Evolutionary conservation across 208 protist species (phyloP).

Genomic region (Acanthamoeba polyphaga): DNA sequence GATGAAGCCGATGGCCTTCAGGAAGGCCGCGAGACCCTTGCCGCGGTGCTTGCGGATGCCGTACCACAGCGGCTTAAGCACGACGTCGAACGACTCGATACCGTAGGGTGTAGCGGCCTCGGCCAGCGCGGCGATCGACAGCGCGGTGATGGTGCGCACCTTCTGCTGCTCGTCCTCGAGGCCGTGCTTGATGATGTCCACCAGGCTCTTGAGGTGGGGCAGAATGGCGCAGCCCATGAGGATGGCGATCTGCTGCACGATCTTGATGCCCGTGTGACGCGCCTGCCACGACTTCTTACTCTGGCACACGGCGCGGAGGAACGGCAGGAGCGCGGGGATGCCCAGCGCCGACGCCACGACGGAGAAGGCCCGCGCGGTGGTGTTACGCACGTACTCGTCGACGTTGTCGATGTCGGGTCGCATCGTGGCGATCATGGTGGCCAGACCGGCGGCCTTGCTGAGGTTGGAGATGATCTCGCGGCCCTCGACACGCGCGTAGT

Average conservation of each 20-base stretch:
- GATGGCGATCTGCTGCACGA: slow-evolving; percentile 98
- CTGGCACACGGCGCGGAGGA: slow-evolving; percentile 98
- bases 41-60: slow-evolving; percentile 95
- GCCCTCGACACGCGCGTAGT: slow-evolving; percentile 98
- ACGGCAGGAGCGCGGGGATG: slow-evolving; percentile 96
- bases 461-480: slow-evolving; percentile 99
- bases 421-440: slow-evolving; percentile 98
- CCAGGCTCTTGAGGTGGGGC: slow-evolving; percentile 95
- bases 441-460: slow-evolving; percentile 98
- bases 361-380: slow-evolving; percentile 98
- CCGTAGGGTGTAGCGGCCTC: slow-evolving; percentile 98
- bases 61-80: slow-evolving; percentile 97
- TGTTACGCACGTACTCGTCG: slow-evolving; percentile 98
- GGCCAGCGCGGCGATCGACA: slow-evolving; percentile 97
- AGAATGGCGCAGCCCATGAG: slow-evolving; percentile 98
- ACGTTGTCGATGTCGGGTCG: slow-evolving; percentile 98
- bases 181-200: slow-evolving; percentile 96
- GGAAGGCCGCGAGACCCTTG: slow-evolving; percentile 96
- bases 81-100: slow-evolving; percentile 97
- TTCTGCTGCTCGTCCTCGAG: slow-evolving; percentile 90
- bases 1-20: slow-evolving; percentile 99
- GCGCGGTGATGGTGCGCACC: slow-evolving; percentile 97
- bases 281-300: slow-evolving; percentile 97
- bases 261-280: slow-evolving; percentile 98
- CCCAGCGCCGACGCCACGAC: slow-evolving; percentile 98